Conservation (phyloP, 2,329 filamentous ascomycete species). For the Stachybotrys echinatus region DNA sequence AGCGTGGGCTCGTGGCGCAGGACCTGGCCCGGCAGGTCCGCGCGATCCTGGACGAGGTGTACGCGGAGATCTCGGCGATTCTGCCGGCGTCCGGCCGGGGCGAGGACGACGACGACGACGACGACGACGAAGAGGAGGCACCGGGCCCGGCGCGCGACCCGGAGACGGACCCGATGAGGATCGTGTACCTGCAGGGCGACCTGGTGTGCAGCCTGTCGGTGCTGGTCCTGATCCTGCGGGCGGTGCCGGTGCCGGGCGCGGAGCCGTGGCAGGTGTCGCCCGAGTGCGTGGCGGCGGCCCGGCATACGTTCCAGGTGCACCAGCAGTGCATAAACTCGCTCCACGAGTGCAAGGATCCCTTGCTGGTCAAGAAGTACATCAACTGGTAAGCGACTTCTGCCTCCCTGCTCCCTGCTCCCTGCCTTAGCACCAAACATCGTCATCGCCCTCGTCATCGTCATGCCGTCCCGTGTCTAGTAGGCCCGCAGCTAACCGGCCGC, state of each 20-base stretch:
- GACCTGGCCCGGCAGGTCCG: slow-evolving; percentile 6
- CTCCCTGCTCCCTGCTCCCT: neutral
- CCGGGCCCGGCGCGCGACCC: neutral
- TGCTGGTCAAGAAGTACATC: slow-evolving; percentile 27
- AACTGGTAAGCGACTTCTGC: slow-evolving; percentile 27
- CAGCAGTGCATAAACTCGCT: slow-evolving; percentile 22
- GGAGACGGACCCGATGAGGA: slow-evolving; percentile 15
- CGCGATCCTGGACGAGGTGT: slow-evolving; percentile 7
- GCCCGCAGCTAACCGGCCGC: neutral
- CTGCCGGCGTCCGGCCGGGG: too few relatives aligned
- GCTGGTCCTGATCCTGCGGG: slow-evolving; percentile 25
- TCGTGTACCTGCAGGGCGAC: slow-evolving; percentile 24
- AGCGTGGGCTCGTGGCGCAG: neutral
- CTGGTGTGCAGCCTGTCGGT: slow-evolving; percentile 27
- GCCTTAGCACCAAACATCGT: neutral
- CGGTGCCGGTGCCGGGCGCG: slow-evolving; percentile 6
- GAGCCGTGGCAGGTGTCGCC: slow-evolving; percentile 3
- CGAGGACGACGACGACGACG: too few relatives aligned
- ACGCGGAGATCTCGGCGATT: slow-evolving; percentile 6
- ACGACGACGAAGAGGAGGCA: too few relatives aligned
- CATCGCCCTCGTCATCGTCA: neutral
- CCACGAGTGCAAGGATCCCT: slow-evolving; percentile 15
- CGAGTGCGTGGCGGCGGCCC: slow-evolving; percentile 24
- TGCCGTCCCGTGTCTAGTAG: neutral
- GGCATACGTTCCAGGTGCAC: slow-evolving; percentile 26